These are phyloP conservation scores for Coemansia nantahalensis DNA, from an alignment of 192 early-diverging fungal genomes.

Conservation along the genomic window DNA sequence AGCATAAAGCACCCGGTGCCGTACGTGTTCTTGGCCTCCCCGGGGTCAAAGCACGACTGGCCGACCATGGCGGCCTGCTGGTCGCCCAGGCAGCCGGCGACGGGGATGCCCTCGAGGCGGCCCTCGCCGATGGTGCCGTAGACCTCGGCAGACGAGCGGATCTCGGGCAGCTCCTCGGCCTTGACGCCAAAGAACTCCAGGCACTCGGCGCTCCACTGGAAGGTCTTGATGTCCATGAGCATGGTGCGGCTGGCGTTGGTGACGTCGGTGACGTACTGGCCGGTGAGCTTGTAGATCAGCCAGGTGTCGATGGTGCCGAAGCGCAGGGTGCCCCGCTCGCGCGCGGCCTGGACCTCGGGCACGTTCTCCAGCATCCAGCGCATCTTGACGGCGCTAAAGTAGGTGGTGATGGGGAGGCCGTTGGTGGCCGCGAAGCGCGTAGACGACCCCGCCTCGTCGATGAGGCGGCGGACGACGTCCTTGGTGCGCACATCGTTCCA, in stretches of 20 bases:
- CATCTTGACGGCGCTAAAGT: slow-evolving; percentile 90
- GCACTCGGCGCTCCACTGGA: slow-evolving; percentile 77
- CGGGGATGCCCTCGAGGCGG: slow-evolving; percentile 66
- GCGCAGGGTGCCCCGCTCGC: slow-evolving; percentile 67
- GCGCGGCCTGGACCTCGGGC: slow-evolving; percentile 64
- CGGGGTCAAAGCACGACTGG: slow-evolving; percentile 85
- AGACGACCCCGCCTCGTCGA: slow-evolving; percentile 56
- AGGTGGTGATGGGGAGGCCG: slow-evolving; percentile 88
- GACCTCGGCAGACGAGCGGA: slow-evolving; percentile 75
- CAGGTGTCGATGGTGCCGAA: slow-evolving; percentile 94
- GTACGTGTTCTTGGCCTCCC: slow-evolving; percentile 94
- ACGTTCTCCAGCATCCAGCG: slow-evolving; percentile 90
- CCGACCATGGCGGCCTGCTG: slow-evolving; percentile 95
- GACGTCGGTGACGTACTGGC: slow-evolving; percentile 86
- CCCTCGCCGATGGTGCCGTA: slow-evolving; percentile 67
- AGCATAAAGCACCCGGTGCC: slow-evolving; percentile 97
- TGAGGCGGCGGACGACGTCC: slow-evolving; percentile 64
- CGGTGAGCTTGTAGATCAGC: slow-evolving; percentile 92
- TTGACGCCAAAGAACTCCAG: slow-evolving; percentile 77
- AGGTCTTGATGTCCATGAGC: slow-evolving; percentile 84
- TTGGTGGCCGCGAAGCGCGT: slow-evolving; percentile 58
- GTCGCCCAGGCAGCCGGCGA: slow-evolving; percentile 90
- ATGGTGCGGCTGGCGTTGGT: slow-evolving; percentile 94
- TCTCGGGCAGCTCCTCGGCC: slow-evolving; percentile 66
- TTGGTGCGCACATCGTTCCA: slow-evolving; percentile 89